phyloP scores from a whole-genome alignment of 768 basidiomycete genomes.

The Inosperma sp. region DNA sequence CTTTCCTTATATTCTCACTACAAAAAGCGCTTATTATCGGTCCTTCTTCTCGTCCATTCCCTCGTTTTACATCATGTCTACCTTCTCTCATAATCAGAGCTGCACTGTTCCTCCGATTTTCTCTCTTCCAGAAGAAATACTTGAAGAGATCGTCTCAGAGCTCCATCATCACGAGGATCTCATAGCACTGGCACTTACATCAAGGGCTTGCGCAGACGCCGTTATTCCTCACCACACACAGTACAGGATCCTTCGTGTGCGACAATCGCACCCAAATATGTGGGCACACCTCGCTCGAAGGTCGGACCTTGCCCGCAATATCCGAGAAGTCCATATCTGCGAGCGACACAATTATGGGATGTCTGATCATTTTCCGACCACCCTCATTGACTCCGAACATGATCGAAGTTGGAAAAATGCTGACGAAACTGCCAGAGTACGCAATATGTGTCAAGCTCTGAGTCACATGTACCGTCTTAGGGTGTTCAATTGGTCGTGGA shows the following conservation, averaged over 20 bases:
- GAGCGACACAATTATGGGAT: slow-evolving; percentile 33
- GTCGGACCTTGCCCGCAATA: slow-evolving; percentile 44
- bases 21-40: slow-evolving; percentile 14
- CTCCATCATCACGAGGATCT: slow-evolving; percentile 40
- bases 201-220: slow-evolving; percentile 32
- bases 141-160: slow-evolving; percentile 44
- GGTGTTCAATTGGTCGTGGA: slow-evolving; percentile 43
- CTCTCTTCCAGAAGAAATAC: slow-evolving; percentile 42
- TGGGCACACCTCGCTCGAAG: slow-evolving; percentile 51
- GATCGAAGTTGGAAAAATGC: slow-evolving; percentile 24
- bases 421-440: slow-evolving; percentile 31
- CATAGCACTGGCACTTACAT: slow-evolving; percentile 42
- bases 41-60: slow-evolving; percentile 7
- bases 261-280: slow-evolving; percentile 35
- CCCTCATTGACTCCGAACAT: slow-evolving; percentile 29
- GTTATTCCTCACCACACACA: slow-evolving; percentile 47
- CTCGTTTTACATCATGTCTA: slow-evolving; percentile 18
- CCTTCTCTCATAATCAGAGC: slow-evolving; percentile 18
- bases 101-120: slow-evolving; percentile 26
- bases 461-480: slow-evolving; percentile 38
- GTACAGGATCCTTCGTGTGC: slow-evolving; percentile 46
- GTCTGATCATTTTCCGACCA: slow-evolving; percentile 40
- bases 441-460: slow-evolving; percentile 39
- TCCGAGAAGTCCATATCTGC: slow-evolving; percentile 44
- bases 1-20: neutral